Base-by-base conservation (phyloP, 495 filamentous ascomycete genomes). In the Cudoniella acicularis region DNA sequence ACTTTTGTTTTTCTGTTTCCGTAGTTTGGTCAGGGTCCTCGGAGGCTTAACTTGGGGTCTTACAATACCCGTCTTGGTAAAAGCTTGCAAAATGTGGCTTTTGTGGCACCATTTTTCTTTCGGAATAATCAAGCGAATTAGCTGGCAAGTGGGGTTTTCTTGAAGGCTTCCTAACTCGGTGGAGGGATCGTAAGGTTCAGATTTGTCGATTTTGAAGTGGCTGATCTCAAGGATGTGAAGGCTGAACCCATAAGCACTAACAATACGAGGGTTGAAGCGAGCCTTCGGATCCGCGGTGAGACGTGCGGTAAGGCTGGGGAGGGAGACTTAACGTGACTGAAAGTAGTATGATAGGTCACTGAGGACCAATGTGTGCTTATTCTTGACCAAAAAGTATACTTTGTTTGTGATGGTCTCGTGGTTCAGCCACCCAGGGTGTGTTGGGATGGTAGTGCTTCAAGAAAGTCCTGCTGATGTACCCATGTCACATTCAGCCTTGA, bases 121-220 rank as follows among this genome's bases (percentile, higher is more conserved):
- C 48, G 21, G 52, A 20, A 48, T 40, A 26, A 45, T 46, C 43
- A 55, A 60, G 52, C 56, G 47, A 60, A 27, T 40, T 21, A 6
- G 56, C 64, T 66, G 56, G 56, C 64, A 56, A 56, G 20, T 56
- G 64, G 59, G 64, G 59, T 41, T 16, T 49, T 0, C 24, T 10
- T 48, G 46, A 26, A n/a, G n/a, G 8, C 8, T 47, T 47, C 16
- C 43, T n/a, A 8, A 4, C 43, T 47, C 43, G 30, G 46, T 49
- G 18, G 46, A 49, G 17, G 17, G 13, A 8, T 23, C 17, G 46
- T 49, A 49, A 49, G 20, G 30, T 36, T 4, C 30, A 36, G 30
- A 36, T 36, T n/a, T 36, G 30, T 26, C 48, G 10, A 21, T 10
- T 10, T 23, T 25, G 48, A 24, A 24, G 48, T 50, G 23, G 48